Evolutionary conservation across 2,329 filamentous ascomycete species (phyloP).

Genomic region (Diaporthe ampelina): DNA sequence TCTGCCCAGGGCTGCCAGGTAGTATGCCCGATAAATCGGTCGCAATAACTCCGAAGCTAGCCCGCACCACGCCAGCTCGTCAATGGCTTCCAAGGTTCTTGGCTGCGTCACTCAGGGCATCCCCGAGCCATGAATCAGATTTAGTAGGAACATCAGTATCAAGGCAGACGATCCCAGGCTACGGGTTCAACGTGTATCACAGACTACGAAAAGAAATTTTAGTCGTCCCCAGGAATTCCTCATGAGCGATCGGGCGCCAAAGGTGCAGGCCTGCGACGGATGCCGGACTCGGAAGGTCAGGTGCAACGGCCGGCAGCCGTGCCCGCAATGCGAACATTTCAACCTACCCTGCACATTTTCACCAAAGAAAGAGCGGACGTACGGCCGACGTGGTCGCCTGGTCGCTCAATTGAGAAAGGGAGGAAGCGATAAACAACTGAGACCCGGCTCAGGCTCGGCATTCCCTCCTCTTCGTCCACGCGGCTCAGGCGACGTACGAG

Average conservation of each 20-base stretch:
- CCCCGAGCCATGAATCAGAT: not conserved
- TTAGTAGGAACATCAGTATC: not conserved
- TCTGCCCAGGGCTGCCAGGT: too few species aligned
- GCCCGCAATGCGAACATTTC: constrained; percentile 58
- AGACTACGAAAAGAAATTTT: not conserved
- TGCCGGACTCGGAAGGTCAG: constrained; percentile 45
- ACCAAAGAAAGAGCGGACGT: constrained; percentile 50
- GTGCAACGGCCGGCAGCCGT: constrained; percentile 56
- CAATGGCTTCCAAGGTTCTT: constrained; percentile 23
- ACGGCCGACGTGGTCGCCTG: constrained; percentile 6
- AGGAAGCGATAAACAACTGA: not conserved
- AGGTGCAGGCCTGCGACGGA: constrained; percentile 40
- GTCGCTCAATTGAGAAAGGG: constrained; percentile 5
- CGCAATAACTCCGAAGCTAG: constrained; percentile 26
- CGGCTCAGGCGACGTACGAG: not conserved
- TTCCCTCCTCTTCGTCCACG: constrained; percentile 8
- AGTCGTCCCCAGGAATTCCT: not conserved
- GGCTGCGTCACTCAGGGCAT: constrained; percentile 7
- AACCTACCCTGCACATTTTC: constrained; percentile 61
- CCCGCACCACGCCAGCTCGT: constrained; percentile 7
- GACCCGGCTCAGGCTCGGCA: not conserved
- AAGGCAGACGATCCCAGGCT: not conserved
- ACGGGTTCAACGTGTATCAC: not conserved
- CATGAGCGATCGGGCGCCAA: constrained; percentile 17
- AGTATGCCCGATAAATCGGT: constrained; percentile 4